These are phyloP conservation scores for Xylariales sp. DNA, from an alignment of 2,329 filamentous ascomycete species.

Conservation along the genomic window DNA sequence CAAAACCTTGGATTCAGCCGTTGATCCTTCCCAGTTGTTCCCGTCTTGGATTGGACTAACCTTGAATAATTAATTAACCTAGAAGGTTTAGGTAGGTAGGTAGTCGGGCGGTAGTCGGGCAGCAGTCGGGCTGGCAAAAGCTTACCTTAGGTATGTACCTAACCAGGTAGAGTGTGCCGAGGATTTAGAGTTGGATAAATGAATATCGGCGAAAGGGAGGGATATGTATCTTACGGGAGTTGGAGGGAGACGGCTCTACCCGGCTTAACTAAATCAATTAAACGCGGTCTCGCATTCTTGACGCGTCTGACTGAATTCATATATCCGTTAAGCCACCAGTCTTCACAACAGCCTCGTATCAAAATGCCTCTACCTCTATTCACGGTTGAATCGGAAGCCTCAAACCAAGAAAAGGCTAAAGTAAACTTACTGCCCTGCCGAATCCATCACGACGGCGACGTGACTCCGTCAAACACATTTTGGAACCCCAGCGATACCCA, in stretches of 20 bases:
- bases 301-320: slow-evolving; percentile 23
- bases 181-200: too few relatives aligned
- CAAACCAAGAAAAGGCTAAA: slow-evolving; percentile 39
- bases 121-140: too few relatives aligned
- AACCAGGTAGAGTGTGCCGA: too few relatives aligned
- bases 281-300: slow-evolving; percentile 9
- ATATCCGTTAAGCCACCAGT: not conserved
- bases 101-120: too few relatives aligned
- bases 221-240: slow-evolving; percentile 1
- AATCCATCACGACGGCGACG: slow-evolving; percentile 80
- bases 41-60: too few relatives aligned
- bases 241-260: too few relatives aligned
- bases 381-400: slow-evolving; percentile 38
- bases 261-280: slow-evolving; percentile 27
- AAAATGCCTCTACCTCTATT: slow-evolving; percentile 49
- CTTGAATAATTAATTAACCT: too few relatives aligned
- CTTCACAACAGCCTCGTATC: not conserved
- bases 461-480: slow-evolving; percentile 72
- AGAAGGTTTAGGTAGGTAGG: too few relatives aligned
- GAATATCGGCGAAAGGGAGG: not conserved
- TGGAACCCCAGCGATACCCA: slow-evolving; percentile 71
- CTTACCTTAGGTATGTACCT: too few relatives aligned
- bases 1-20: too few relatives aligned
- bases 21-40: too few relatives aligned
- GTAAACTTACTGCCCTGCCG: slow-evolving; percentile 79